Percentiles rank a stretch among this genome's conserved stretches.
These are phyloP conservation scores for Syzygium grande DNA, from an alignment of 345 rosid genomes.

Conservation along the genomic window DNA sequence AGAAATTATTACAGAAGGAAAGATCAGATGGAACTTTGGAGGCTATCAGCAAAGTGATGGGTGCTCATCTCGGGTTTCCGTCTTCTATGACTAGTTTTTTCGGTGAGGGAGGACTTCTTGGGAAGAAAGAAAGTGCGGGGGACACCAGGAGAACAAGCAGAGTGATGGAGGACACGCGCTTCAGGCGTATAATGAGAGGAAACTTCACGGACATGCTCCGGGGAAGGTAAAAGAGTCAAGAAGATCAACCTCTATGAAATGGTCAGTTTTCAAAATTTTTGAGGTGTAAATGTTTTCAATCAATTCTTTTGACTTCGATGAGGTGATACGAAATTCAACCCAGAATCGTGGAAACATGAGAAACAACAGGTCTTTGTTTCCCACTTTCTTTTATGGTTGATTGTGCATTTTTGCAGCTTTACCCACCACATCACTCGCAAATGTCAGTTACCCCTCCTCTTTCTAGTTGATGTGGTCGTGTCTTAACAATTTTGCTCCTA, in stretches of 20 bases:
- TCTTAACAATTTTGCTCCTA: not conserved
- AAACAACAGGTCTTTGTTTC: not conserved
- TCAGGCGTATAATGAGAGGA: constrained; percentile 88
- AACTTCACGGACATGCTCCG: constrained; percentile 83
- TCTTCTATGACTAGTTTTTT: constrained; percentile 86
- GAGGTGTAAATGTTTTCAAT: not conserved
- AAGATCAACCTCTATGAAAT: constrained; percentile 36
- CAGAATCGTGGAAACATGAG: not conserved
- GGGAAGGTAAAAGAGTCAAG: constrained; percentile 40
- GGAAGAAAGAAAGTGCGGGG: constrained; percentile 61
- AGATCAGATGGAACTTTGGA: too few relatives aligned
- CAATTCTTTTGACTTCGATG: too few relatives aligned
- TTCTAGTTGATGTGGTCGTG: not conserved
- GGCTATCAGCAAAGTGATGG: constrained; percentile 91
- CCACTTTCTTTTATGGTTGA: not conserved
- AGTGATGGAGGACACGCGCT: constrained; percentile 72
- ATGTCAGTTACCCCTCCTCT: not conserved
- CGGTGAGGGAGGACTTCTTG: constrained; percentile 73
- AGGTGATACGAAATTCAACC: not conserved
- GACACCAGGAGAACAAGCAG: constrained; percentile 29
- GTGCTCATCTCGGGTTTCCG: constrained; percentile 85
- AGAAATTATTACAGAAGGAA: constrained; percentile 83
- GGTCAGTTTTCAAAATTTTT: constrained; percentile 1
- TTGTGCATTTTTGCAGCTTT: not conserved
- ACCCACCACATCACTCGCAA: not conserved